Evolutionary conservation across 2,329 filamentous ascomycete genomes (phyloP).

Genomic region (Cytospora mali): DNA sequence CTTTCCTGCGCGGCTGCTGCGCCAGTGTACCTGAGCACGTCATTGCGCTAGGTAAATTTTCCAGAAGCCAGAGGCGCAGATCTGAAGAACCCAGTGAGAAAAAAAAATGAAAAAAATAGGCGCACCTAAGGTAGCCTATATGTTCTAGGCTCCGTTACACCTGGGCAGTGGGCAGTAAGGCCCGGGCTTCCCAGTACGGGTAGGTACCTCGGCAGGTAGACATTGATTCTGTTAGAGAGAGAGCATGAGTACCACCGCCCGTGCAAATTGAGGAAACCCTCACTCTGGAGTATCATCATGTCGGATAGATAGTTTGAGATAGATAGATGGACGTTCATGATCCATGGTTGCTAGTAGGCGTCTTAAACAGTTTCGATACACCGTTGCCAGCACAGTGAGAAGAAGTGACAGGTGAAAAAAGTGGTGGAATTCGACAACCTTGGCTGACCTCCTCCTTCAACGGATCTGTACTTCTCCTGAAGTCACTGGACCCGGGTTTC

Average conservation of each 20-base stretch:
- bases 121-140: too few relatives aligned
- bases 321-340: not conserved
- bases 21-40: slow-evolving; percentile 27
- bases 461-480: too few relatives aligned
- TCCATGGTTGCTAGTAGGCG: too few relatives aligned
- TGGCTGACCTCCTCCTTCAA: slow-evolving; percentile 2
- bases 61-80: slow-evolving; percentile 12
- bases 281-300: not conserved
- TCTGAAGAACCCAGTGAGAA: slow-evolving; percentile 7
- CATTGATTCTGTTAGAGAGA: not conserved
- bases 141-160: too few relatives aligned
- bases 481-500: slow-evolving; percentile 25
- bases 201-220: not conserved
- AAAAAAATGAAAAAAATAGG: slow-evolving; percentile 1
- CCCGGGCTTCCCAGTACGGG: slow-evolving; percentile 4
- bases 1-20: slow-evolving; percentile 3
- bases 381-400: slow-evolving; percentile 25
- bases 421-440: slow-evolving; percentile 14
- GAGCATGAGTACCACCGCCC: not conserved
- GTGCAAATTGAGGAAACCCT: not conserved
- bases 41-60: slow-evolving; percentile 26
- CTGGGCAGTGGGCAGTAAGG: too few relatives aligned
- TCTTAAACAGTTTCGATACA: slow-evolving; percentile 1
- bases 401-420: not conserved
- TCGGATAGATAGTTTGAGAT: not conserved